Base-by-base conservation (phyloP, 2,329 filamentous ascomycete species). In the Fusarium tanahbumbuense region DNA sequence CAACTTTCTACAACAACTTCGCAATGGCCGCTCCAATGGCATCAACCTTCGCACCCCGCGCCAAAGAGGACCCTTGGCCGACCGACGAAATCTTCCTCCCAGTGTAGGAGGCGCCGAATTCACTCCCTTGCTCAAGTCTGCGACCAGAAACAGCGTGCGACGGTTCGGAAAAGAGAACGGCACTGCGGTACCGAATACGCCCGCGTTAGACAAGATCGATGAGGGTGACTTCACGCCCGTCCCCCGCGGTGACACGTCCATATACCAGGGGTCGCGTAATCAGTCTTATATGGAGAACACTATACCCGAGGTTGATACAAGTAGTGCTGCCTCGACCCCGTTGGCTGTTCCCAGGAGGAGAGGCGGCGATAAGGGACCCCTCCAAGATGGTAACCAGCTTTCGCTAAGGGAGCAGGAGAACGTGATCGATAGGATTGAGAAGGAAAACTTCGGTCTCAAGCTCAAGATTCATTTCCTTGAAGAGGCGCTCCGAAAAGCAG, bases 381-480 rank as follows among this genome's bases (percentile, higher is more conserved):
- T 97, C 40, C 91, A 94, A 67, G 92, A 96, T 73, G 94, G 94
- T 22, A 97, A 98, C 74, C 91, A 97, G 77, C 86, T 98, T 73
- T 97, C 96, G 2, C 81, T 99, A 61, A 91, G 94, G 66, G 96
- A 99, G 78, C 96, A 99, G 80, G 96, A 98, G 81, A 94, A 93
- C 73, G 92, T 96, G 72, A 95, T 99, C 73, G 93, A 98, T 82
- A 93, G 93, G 77, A 95, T 99, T 74, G 94, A 98, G 78, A 99
- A 99, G 83, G 96, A 98, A 77, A 99, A 99, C 77, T 99, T 98
- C 78, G 93, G 93, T 25, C 85, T 99, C 56, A 98, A 98, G 81
- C 87, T 98, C 73, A 98, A 97, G 80, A 97, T 98, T 56, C 94
- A 98, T 80, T 99, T 97, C 78, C 86, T 99, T 59, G 94, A 99